These are phyloP conservation scores for Blastocystis hominis DNA, from an alignment of 352 stramenopile genomes.

Conservation along the genomic window DNA sequence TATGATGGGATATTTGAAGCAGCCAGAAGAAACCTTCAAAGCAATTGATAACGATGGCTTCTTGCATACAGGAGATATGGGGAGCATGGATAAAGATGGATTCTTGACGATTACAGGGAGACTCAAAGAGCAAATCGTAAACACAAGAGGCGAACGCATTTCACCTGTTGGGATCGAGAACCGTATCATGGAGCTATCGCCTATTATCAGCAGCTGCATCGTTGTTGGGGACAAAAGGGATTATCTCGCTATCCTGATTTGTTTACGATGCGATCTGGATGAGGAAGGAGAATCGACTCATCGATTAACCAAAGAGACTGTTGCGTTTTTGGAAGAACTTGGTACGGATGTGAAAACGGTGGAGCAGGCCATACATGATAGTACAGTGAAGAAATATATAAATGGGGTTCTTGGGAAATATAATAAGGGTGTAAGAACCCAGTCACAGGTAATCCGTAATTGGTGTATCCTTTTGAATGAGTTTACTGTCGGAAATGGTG, in stretches of 20 bases:
- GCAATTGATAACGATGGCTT: conserved; percentile 82
- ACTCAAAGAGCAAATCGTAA: conserved; percentile 89
- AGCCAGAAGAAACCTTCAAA: conserved; percentile 67
- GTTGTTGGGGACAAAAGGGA: conserved; percentile 82
- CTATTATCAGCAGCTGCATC: conserved; percentile 78
- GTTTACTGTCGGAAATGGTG: conserved; percentile 77
- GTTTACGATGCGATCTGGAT: conserved; percentile 65
- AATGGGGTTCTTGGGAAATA: conserved; percentile 66
- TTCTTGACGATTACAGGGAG: conserved; percentile 86
- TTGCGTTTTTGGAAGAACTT: conserved; percentile 64
- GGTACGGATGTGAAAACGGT: conserved; percentile 70
- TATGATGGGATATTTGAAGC: conserved; percentile 62
- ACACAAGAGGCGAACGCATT: conserved; percentile 84
- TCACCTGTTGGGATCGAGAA: conserved; percentile 81
- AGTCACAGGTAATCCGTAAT: conserved; percentile 68
- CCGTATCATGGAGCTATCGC: conserved; percentile 76
- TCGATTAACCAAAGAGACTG: conserved; percentile 59
- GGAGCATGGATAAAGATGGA: conserved; percentile 71
- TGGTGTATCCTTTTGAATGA: conserved; percentile 75
- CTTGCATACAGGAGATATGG: conserved; percentile 83
- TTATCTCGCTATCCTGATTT: conserved; percentile 78
- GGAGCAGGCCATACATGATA: conserved; percentile 68
- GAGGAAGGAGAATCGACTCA: conserved; percentile 70
- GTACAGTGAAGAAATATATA: conserved; percentile 72
- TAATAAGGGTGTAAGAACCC: conserved; percentile 58